Evolutionary conservation across 2,329 filamentous ascomycete species (phyloP), one percentile per base, ranked within the genome.

Genomic region (Penicillium paneum): DNA sequence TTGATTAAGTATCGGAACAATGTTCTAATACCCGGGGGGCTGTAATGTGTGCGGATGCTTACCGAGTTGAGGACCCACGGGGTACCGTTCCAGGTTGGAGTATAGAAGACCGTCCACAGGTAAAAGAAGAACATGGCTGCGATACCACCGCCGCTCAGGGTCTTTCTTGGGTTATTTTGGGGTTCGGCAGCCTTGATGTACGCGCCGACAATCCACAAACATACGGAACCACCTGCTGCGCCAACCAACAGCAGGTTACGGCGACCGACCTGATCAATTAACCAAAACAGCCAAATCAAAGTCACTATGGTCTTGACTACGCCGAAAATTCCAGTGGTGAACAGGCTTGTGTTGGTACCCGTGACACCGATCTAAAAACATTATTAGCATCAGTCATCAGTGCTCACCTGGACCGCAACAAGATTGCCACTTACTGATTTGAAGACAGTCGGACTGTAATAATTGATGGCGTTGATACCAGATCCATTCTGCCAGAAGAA

Each of bases 391-490:
- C 2, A 31, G 3, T 39, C 13, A 21, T 58, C 43, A 46, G 45
- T 8, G 26, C 12, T 6, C 7, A 21, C 13, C 11, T 41, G 8
- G 8, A 24, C 5, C 21, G 21, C 11, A 12, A 19, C 5, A n/a
- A 29, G 19, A 19, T 35, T 35, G 11, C 10, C 2, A 38, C 61
- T 55, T 31, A 64, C 61, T 46, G 49, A 53, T 36, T 80, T 80
- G 78, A 91, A 90, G 10, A 90, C 82, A 0, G 82, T 87, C 0
- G 87, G 87, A 1, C 77, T 80, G 71, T 87, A 90, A 74, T 90
- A 91, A 76, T 90, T 91, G 75, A 89, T 86, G 19, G 88, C 87
- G 62, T 91, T 91, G 75, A 91, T 91, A 2, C 88, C 88, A 3
- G 77, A 80, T 46, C 86, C 86, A 64, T 93, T 93, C 72, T 93